Conservation (phyloP, 805 yeast species). For the Lachancea nothofagi region DNA sequence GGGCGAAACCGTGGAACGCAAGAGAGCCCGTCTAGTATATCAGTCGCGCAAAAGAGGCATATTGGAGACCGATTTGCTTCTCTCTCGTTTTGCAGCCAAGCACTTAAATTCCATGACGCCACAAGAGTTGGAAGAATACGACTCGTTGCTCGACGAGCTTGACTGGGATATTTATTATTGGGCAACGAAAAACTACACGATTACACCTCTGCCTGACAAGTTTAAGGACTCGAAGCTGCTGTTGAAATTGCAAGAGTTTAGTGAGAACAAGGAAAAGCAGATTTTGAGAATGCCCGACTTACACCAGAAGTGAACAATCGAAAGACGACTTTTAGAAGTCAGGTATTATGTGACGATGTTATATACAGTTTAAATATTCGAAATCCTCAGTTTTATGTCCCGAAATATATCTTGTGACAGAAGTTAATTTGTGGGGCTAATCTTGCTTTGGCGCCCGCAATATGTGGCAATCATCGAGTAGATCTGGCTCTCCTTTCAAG, state of each 20-base stretch:
- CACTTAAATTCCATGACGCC: conserved; percentile 53
- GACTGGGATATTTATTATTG: conserved; percentile 99
- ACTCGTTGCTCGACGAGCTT: conserved; percentile 78
- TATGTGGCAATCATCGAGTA: too few relatives aligned
- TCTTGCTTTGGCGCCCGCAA: too few relatives aligned
- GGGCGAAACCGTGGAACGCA: conserved; percentile 65
- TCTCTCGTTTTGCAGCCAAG: conserved; percentile 79
- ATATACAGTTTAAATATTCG: neutral
- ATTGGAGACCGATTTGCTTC: conserved; percentile 80
- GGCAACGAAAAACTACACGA: conserved; percentile 81
- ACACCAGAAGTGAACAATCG: conserved; percentile 19
- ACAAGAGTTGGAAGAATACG: conserved; percentile 79
- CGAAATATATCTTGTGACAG: too few relatives aligned
- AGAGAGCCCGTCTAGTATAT: conserved; percentile 82
- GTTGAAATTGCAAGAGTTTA: conserved; percentile 60
- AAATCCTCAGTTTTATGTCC: too few relatives aligned
- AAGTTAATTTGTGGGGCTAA: too few relatives aligned
- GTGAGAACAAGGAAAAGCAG: conserved; percentile 65
- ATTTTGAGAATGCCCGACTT: conserved; percentile 84
- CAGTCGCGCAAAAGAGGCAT: conserved; percentile 95
- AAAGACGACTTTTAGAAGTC: too few relatives aligned
- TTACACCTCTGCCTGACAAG: conserved; percentile 80
- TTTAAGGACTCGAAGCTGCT: conserved; percentile 72
- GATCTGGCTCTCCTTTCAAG: too few relatives aligned
- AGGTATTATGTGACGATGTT: too few relatives aligned